These are phyloP conservation scores for Claviceps sp. DNA, from an alignment of 2,329 filamentous ascomycete species.

Conservation along the genomic window DNA sequence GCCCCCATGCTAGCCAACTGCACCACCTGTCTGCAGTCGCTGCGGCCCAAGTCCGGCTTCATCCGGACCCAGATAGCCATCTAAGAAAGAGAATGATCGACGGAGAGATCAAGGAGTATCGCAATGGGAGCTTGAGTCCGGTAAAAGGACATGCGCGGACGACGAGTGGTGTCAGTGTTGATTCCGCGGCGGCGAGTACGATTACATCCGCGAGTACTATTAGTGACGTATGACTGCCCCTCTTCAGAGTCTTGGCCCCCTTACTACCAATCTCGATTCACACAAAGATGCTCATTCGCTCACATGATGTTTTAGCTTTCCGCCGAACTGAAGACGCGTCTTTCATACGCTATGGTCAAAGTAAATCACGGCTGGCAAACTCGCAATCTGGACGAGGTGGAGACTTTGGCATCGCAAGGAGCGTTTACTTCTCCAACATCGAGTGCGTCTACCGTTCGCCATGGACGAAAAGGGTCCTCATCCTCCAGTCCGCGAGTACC, in stretches of 20 bases:
- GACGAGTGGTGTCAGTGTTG: slow-evolving; percentile 51
- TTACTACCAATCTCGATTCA: too few relatives aligned
- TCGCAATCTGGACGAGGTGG: slow-evolving; percentile 63
- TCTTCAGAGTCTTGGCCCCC: background rate
- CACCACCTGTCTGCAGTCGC: slow-evolving; percentile 45
- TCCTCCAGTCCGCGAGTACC: slow-evolving; percentile 18
- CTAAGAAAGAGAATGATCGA: slow-evolving; percentile 65
- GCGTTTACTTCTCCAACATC: slow-evolving; percentile 43
- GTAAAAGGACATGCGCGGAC: slow-evolving; percentile 53
- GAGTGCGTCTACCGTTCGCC: slow-evolving; percentile 41
- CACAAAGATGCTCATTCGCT: too few relatives aligned
- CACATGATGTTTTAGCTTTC: slow-evolving; percentile 41
- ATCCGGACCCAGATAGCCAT: slow-evolving; percentile 19
- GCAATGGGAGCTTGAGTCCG: slow-evolving; percentile 30
- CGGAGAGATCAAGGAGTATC: slow-evolving; percentile 52
- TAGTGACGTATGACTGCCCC: slow-evolving; percentile 51
- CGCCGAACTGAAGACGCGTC: slow-evolving; percentile 64
- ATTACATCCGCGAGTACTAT: slow-evolving; percentile 25
- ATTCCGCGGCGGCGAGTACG: slow-evolving; percentile 48
- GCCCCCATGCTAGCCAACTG: slow-evolving; percentile 43
- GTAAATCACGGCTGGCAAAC: slow-evolving; percentile 82
- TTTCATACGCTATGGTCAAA: slow-evolving; percentile 90
- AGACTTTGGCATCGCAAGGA: slow-evolving; percentile 56
- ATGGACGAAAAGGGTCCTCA: slow-evolving; percentile 17
- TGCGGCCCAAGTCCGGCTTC: slow-evolving; percentile 37